Evolutionary conservation across 2,329 filamentous ascomycete species (phyloP), one percentile per base, ranked within the genome.

Genomic region (Knufia petricola): DNA sequence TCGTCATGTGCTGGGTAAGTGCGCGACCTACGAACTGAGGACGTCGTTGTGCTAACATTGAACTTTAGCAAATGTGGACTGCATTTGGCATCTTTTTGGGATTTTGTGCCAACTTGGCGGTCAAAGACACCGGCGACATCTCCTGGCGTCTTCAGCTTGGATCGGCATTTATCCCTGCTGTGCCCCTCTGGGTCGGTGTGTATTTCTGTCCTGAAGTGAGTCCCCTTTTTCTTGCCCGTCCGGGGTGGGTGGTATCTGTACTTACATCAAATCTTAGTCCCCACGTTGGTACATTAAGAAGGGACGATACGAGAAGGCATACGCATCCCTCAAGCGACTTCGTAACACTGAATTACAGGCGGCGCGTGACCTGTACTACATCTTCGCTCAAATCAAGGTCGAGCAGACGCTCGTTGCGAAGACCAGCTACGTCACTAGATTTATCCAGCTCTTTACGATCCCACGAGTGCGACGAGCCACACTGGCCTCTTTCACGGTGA

Each of bases 121-220:
- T 84, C 59, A 81, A 76, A 60, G 65, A 74, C 46, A 77, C 68
- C 0, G 76, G 77, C 15, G 59, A 59, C 3, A 75, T 80, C 30
- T 68, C 76, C 4, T 85, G 81, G 81, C 69, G 81, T 30, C 64
- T 83, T 20, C 79, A 81, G 58, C 64, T 84, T 2, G 79, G 72
- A 9, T 81, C 79, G 1, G 79, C 82, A 2, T 79, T 83, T 43
- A 75, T 83, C 23, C 81, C 81, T 1, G 78, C 80, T 0, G 63
- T 85, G 1, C 79, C 79, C 3, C 66, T 85, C 4, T 60, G 80
- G 8, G 13, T 76, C 3, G 69, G 72, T 36, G 68, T 82, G 19
- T 84, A 68, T 54, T 73, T 69, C 44, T 64, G 66, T n/a, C 68
- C 68, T 3, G 54, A 58, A n/a, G n/a, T n/a, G n/a, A n/a, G n/a